These are phyloP conservation scores for Posidonia oceanica DNA, from an alignment of 116 monocot genomes.

Conservation along the genomic window DNA sequence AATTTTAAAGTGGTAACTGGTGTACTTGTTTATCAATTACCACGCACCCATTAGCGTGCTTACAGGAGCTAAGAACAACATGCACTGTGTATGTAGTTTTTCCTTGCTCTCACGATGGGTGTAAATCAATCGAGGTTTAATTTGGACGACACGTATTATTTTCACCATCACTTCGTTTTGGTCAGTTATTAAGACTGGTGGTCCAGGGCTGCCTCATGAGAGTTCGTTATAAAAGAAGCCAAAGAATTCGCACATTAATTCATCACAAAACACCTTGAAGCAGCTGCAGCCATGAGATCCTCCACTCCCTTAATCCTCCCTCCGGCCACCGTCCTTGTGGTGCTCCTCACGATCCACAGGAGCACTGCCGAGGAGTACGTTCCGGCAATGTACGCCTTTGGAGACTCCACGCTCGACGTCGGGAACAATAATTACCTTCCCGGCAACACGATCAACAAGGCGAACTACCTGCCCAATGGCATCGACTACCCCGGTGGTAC, in stretches of 20 bases:
- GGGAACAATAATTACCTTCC: conserved; percentile 29
- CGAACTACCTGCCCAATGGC: conserved; percentile 11
- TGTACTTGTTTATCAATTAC: too few species aligned
- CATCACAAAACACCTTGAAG: not conserved
- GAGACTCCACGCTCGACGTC: conserved; percentile 22
- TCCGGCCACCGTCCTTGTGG: too few species aligned
- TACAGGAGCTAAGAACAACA: too few species aligned
- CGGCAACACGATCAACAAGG: not conserved
- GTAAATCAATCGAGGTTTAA: too few species aligned
- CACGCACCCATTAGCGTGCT: too few species aligned
- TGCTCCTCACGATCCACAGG: not conserved
- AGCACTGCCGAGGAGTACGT: not conserved
- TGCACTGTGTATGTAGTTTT: too few species aligned
- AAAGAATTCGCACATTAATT: not conserved
- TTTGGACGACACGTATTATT: too few species aligned
- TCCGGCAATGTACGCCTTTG: conserved; percentile 17
- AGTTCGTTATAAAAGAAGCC: not conserved
- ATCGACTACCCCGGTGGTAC: conserved; percentile 17
- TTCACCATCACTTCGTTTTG: too few species aligned
- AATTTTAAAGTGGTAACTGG: too few species aligned
- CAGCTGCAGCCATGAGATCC: not conserved
- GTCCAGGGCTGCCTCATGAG: too few species aligned
- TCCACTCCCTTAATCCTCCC: not conserved
- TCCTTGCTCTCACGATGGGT: too few species aligned
- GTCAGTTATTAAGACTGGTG: too few species aligned